phyloP scores from a whole-genome alignment of 192 early-diverging fungal species.

The Helicostylum pulchrum region DNA sequence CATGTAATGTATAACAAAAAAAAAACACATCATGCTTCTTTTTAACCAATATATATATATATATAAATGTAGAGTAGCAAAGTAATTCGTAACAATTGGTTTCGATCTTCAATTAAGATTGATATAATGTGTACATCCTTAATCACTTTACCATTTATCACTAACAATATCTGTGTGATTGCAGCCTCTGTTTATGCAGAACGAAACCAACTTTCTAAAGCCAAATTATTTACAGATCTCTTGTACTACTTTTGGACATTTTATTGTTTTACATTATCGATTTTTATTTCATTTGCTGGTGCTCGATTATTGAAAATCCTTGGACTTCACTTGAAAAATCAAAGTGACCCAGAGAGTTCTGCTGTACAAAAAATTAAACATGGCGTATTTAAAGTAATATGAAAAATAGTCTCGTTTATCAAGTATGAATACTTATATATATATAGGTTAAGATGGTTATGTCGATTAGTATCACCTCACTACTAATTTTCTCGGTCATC shows the following conservation, averaged over 20 bases:
- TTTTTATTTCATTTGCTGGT: slow-evolving; percentile 19
- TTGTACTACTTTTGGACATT: slow-evolving; percentile 30
- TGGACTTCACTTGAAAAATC: background rate
- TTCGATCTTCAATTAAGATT: slow-evolving; percentile 2
- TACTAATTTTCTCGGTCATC: slow-evolving; percentile 12
- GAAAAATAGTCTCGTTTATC: background rate
- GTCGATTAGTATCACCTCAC: background rate
- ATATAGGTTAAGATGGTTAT: slow-evolving; percentile 25
- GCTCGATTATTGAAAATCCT: slow-evolving; percentile 16
- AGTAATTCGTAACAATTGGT: slow-evolving; percentile 20
- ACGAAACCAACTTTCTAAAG: slow-evolving; percentile 6
- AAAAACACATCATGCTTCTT: background rate
- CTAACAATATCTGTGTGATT: slow-evolving; percentile 32
- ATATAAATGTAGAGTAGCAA: slow-evolving; percentile 30
- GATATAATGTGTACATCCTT: slow-evolving; percentile 10
- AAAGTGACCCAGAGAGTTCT: background rate
- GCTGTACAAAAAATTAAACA: slow-evolving; percentile 9
- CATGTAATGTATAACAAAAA: slow-evolving; percentile 20
- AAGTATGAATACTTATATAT: too few relatives aligned
- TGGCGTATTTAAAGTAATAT: slow-evolving; percentile 22
- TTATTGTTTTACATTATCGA: slow-evolving; percentile 18
- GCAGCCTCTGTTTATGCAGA: slow-evolving; percentile 24
- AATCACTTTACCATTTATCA: slow-evolving; percentile 25
- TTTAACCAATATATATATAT: slow-evolving; percentile 1
- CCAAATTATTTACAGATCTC: slow-evolving; percentile 15